A percentile compares a stretch with the other conserved stretches of the same genome.
These are phyloP conservation scores for Saccharomyces kudriavzevii DNA, from an alignment of 805 yeast species.

Conservation along the genomic window DNA sequence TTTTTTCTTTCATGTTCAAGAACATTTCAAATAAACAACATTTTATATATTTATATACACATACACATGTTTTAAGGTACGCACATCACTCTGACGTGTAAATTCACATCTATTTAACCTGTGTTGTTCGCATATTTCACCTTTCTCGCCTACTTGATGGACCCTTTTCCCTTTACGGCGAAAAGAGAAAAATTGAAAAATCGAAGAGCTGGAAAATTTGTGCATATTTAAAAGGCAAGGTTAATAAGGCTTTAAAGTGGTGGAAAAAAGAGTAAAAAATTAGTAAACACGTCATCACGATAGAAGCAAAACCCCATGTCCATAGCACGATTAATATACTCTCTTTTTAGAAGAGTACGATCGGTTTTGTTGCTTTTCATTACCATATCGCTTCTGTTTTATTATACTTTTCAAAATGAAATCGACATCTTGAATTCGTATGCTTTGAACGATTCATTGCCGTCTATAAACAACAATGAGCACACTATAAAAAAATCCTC, in stretches of 20 bases:
- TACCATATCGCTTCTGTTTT: slow-evolving; percentile 27
- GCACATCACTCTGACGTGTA: neutral
- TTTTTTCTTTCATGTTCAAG: neutral
- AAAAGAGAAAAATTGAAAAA: neutral
- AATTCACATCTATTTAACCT: neutral
- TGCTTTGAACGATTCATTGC: slow-evolving; percentile 31
- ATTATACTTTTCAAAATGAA: slow-evolving; percentile 32
- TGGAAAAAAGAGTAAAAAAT: neutral
- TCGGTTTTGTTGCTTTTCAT: slow-evolving; percentile 23
- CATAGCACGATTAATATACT: slow-evolving; percentile 9
- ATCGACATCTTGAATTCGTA: slow-evolving; percentile 29
- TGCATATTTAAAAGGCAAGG: neutral
- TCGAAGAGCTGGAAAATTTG: slow-evolving; percentile 1
- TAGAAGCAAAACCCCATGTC: slow-evolving; percentile 6
- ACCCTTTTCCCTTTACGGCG: neutral
- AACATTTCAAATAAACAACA: neutral
- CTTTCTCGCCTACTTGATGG: neutral
- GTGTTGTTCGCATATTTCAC: neutral
- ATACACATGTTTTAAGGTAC: neutral
- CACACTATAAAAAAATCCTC: neutral
- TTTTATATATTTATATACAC: neutral
- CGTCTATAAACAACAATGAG: slow-evolving; percentile 18
- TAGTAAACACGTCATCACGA: neutral
- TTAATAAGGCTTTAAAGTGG: neutral
- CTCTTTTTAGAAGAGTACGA: slow-evolving; percentile 16